Evolutionary conservation across 306 rosid genomes (phyloP), one percentile per base, ranked within the genome.

Genomic region (Glycine tomentella): DNA sequence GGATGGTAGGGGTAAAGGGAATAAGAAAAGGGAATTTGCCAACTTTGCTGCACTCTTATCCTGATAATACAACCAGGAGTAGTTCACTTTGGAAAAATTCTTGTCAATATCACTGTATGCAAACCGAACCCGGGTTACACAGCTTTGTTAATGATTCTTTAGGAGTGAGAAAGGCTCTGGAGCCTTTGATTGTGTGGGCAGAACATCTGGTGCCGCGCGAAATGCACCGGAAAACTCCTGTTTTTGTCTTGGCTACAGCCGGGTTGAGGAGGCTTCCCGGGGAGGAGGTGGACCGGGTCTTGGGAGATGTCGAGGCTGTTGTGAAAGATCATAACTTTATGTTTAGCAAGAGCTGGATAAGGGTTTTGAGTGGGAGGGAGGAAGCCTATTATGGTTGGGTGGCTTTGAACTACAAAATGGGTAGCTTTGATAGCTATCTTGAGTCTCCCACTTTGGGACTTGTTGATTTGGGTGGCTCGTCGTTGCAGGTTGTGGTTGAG

Each of bases 321-420:
- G 69, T 92, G 56, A 91, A 85, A 77, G 87, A 78, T 74, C 86
- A 82, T 36, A 44, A 85, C 0, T 86, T 92, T 82, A 65, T 84
- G 88, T 81, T 80, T 81, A 80, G 75, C n/a, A 91, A 68, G 80
- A 85, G 85, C 45, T 90, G 96, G 91, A 89, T 92, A 40, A 89
- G 94, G 86, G 93, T 92, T 69, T 87, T 92, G 92, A 92, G 88
- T 89, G 98, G 98, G 80, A 86, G 69, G 40, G 97, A 94, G 72
- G 98, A 92, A 76, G 98, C 98, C 77, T 90, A 68, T 68, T 68
- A 92, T 86, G 97, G 96, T 55, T 92, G 97, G 98, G 88, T 94
- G 50, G 97, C 97, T 79, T 88, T 92, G 86, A 92, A 92, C 69
- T 94, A 89, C 49, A 90, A 86, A 86, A 89, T 89, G 93, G 93